Percentiles rank a stretch among this genome's conserved stretches.
Evolutionary conservation across 192 early-diverging fungal species (phyloP).

Genomic region (Dissophora ornata): DNA sequence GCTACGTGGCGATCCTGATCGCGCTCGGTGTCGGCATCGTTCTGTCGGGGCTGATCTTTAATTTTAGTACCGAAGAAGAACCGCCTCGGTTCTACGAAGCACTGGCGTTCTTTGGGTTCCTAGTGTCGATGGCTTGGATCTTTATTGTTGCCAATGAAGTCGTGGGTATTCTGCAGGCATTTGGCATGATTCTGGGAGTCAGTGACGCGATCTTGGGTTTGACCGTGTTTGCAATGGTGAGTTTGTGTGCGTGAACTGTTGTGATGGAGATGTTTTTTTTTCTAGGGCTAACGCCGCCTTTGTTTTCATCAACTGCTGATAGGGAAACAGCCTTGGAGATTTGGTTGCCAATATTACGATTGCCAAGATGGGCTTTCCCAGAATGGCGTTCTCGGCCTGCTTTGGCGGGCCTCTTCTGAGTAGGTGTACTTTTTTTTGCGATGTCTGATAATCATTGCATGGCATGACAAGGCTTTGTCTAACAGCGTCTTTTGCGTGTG

Average conservation of each 20-base stretch:
- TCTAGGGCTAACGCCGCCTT: neutral
- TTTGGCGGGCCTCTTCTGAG: slow-evolving; percentile 94
- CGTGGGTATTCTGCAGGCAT: slow-evolving; percentile 83
- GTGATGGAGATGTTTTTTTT: too few relatives aligned
- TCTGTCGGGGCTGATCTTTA: slow-evolving; percentile 23
- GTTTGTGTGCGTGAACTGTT: neutral
- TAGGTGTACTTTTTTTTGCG: too few relatives aligned
- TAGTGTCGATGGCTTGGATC: slow-evolving; percentile 85
- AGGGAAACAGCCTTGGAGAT: slow-evolving; percentile 87
- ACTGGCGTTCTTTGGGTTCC: slow-evolving; percentile 78
- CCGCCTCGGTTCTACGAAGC: slow-evolving; percentile 59
- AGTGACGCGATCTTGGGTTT: slow-evolving; percentile 85
- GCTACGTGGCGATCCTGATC: slow-evolving; percentile 25
- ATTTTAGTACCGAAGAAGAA: slow-evolving; percentile 38
- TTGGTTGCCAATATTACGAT: slow-evolving; percentile 94
- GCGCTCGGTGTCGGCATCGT: slow-evolving; percentile 41
- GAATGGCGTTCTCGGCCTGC: slow-evolving; percentile 95
- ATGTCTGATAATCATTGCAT: too few relatives aligned
- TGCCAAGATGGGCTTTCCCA: slow-evolving; percentile 89
- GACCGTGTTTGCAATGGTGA: slow-evolving; percentile 88
- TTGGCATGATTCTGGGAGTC: slow-evolving; percentile 81
- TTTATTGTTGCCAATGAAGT: slow-evolving; percentile 91
- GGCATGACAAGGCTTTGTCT: neutral
- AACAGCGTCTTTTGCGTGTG: neutral
- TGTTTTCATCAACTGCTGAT: slow-evolving; percentile 4